Conservation (phyloP, 257 asterid species). For the Penstemon davidsonii region DNA sequence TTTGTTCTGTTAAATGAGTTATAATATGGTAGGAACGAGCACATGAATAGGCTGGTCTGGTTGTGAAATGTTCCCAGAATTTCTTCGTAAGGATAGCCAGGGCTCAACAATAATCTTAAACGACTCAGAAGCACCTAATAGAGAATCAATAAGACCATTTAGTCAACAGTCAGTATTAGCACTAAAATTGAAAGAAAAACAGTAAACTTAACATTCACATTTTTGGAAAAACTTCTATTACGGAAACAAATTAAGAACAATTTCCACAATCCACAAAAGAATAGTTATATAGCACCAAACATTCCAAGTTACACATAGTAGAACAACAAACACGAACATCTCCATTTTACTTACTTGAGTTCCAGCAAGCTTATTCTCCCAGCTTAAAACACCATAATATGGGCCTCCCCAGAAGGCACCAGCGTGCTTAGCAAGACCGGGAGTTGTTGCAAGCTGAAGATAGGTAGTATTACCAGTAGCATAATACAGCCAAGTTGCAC, state of each 20-base stretch:
- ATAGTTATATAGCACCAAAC: neutral
- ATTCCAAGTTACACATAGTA: neutral
- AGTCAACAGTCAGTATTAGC: neutral
- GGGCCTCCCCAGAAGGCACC: conserved; percentile 98
- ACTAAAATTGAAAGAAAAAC: too few relatives aligned
- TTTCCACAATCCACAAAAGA: neutral
- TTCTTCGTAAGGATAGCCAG: conserved; percentile 97
- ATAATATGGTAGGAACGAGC: conserved; percentile 82
- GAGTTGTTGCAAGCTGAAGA: conserved; percentile 83
- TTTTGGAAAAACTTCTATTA: too few relatives aligned
- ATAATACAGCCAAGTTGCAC: conserved; percentile 91
- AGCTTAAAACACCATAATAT: conserved; percentile 81
- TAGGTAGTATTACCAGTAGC: conserved; percentile 88
- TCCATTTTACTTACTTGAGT: conserved; percentile 60
- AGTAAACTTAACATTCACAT: too few relatives aligned
- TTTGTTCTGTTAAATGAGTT: conserved; percentile 83
- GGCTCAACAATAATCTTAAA: conserved; percentile 79
- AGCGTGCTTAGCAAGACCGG: conserved; percentile 77
- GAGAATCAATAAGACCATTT: conserved; percentile 16
- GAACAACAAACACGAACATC: neutral
- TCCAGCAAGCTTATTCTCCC: conserved; percentile 97
- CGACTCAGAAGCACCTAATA: conserved; percentile 87
- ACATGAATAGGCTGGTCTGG: conserved; percentile 88
- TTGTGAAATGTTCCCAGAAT: conserved; percentile 84
- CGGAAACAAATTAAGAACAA: too few relatives aligned